Evolutionary conservation across 2,329 filamentous ascomycete species (phyloP).

Genomic region (Drechslerella stenobrocha): DNA sequence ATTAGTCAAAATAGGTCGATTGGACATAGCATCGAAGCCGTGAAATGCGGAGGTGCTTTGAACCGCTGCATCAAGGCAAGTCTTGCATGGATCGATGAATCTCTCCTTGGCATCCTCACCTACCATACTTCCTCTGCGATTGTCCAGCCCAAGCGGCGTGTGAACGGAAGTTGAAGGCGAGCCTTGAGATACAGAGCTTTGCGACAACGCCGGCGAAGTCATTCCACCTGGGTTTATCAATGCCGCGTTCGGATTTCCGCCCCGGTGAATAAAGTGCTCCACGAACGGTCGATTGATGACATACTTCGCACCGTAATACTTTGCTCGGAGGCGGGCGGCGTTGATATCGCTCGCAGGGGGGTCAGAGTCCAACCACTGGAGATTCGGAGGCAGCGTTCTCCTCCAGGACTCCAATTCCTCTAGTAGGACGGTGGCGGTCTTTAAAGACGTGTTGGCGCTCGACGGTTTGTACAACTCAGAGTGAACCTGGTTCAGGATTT

Average conservation of each 20-base stretch:
- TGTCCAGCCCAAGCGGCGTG: slow-evolving; percentile 45
- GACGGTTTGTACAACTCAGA: slow-evolving; percentile 56
- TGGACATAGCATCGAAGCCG: slow-evolving; percentile 63
- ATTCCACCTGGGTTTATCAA: slow-evolving; percentile 61
- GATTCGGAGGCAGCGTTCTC: slow-evolving; percentile 47
- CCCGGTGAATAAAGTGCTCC: slow-evolving; percentile 62
- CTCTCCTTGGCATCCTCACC: slow-evolving; percentile 42
- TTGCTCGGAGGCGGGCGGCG: slow-evolving; percentile 79
- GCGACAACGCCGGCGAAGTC: slow-evolving; percentile 48
- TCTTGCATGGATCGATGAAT: slow-evolving; percentile 51
- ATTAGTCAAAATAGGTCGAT: slow-evolving; percentile 85
- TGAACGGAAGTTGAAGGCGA: slow-evolving; percentile 49
- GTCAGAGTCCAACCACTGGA: slow-evolving; percentile 67
- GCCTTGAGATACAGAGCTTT: slow-evolving; percentile 51
- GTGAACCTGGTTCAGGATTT: slow-evolving; percentile 68
- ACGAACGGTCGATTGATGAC: slow-evolving; percentile 84
- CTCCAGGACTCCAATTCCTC: slow-evolving; percentile 53
- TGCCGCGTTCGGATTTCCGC: slow-evolving; percentile 57
- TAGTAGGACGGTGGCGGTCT: slow-evolving; percentile 54
- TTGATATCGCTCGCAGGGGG: slow-evolving; percentile 75
- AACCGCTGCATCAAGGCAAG: slow-evolving; percentile 73
- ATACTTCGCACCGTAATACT: slow-evolving; percentile 90
- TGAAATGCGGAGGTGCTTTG: slow-evolving; percentile 84
- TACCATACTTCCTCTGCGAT: slow-evolving; percentile 23
- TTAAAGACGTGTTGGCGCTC: slow-evolving; percentile 48